phyloP scores from a whole-genome alignment of 768 basidiomycete genomes.

The Tylopilus intermedius region DNA sequence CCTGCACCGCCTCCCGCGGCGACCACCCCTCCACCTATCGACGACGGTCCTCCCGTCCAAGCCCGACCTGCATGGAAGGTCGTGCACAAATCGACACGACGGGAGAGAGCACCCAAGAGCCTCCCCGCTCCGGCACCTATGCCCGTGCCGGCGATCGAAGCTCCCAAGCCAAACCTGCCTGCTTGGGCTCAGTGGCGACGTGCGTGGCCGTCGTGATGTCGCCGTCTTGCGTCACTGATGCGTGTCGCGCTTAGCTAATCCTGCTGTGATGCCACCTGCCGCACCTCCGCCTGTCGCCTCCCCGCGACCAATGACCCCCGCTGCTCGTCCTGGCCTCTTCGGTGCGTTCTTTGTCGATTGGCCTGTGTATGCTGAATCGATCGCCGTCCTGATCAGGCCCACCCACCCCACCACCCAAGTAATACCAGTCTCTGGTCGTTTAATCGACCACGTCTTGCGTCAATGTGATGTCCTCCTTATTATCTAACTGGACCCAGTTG shows the following conservation, averaged over 20 bases:
- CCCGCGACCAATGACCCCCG: slow-evolving; percentile 39
- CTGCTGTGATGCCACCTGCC: slow-evolving; percentile 53
- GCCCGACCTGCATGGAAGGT: slow-evolving; percentile 73
- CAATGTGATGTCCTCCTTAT: slow-evolving; percentile 1
- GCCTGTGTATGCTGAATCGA: background rate
- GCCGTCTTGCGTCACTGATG: background rate
- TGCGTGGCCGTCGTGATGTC: slow-evolving; percentile 27
- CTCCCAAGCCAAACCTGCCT: slow-evolving; percentile 53
- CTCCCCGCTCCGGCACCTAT: slow-evolving; percentile 31
- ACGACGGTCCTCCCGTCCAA: slow-evolving; percentile 41
- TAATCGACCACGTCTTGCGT: background rate
- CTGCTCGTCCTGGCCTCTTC: slow-evolving; percentile 60
- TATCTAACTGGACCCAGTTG: background rate
- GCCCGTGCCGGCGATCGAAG: slow-evolving; percentile 36
- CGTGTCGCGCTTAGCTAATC: slow-evolving; percentile 49
- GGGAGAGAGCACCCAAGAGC: slow-evolving; percentile 41
- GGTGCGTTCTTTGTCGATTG: slow-evolving; percentile 35
- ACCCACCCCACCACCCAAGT: slow-evolving; percentile 44
- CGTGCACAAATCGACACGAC: slow-evolving; percentile 60
- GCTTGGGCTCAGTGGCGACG: slow-evolving; percentile 87
- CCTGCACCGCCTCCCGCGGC: slow-evolving; percentile 34
- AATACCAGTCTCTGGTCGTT: slow-evolving; percentile 1
- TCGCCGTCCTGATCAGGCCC: slow-evolving; percentile 31
- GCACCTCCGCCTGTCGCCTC: slow-evolving; percentile 20
- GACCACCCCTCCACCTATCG: slow-evolving; percentile 42